These are phyloP conservation scores for Sordaria brevicollis DNA, from an alignment of 495 filamentous ascomycete genomes.

Conservation along the genomic window DNA sequence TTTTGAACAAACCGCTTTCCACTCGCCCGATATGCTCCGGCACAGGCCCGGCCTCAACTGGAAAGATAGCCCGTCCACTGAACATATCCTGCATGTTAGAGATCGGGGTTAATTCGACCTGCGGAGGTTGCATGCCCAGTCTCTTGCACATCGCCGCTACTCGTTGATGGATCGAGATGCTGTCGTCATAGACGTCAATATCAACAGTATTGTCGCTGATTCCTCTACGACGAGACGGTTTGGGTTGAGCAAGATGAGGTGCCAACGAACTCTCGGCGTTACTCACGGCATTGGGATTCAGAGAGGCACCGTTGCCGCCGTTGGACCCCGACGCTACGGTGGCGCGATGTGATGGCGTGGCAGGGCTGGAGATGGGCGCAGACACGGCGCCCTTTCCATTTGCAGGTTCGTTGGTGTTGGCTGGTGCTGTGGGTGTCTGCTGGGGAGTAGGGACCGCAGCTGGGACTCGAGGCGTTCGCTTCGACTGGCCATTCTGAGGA, in stretches of 20 bases:
- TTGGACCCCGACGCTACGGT: not conserved
- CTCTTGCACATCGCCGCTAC: conserved; percentile 11
- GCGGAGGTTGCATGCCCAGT: conserved; percentile 9
- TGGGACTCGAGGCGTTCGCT: not conserved
- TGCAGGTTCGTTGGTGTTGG: not conserved
- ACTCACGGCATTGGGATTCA: not conserved
- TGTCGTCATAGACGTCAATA: conserved; percentile 1
- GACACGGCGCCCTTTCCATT: not conserved
- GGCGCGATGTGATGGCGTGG: not conserved
- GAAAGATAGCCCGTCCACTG: conserved; percentile 12
- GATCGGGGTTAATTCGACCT: not conserved
- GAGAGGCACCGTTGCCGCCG: not conserved
- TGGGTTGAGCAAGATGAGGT: not conserved
- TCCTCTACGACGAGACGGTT: not conserved
- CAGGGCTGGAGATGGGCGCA: not conserved
- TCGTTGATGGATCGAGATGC: conserved; percentile 1
- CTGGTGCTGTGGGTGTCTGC: not conserved
- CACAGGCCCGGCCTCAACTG: conserved; percentile 5
- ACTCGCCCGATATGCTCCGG: conserved; percentile 16
- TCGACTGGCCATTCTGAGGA: not conserved
- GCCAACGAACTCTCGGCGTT: not conserved
- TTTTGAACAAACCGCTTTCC: conserved; percentile 13
- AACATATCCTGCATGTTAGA: conserved; percentile 4
- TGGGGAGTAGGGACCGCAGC: not conserved
- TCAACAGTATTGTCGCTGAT: not conserved